phyloP scores from a whole-genome alignment of 179 eudicot species.

The Actinidia chinensis region DNA sequence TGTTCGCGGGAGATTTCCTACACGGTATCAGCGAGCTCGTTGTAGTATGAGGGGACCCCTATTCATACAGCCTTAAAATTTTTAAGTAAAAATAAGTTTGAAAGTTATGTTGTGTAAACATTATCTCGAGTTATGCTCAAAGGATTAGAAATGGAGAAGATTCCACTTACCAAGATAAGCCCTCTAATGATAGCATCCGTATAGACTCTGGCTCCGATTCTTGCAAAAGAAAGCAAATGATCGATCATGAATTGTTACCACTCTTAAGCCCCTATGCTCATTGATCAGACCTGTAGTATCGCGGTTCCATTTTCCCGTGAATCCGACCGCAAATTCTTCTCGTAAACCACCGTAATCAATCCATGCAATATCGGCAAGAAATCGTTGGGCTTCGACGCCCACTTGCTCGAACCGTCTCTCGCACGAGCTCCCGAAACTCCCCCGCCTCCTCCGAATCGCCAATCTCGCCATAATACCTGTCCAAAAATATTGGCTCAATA shows the following conservation, averaged over 20 bases:
- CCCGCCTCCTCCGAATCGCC: not conserved
- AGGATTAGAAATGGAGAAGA: no score
- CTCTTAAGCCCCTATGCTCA: not conserved
- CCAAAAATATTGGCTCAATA: no score
- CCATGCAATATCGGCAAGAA: not conserved
- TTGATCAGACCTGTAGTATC: not conserved
- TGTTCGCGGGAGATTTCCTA: no score
- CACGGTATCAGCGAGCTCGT: no score
- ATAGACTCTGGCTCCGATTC: not conserved
- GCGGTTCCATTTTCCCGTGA: not conserved
- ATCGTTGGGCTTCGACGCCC: not conserved
- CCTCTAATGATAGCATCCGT: not conserved
- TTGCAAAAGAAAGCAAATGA: slow-evolving; percentile 5
- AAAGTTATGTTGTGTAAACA: no score
- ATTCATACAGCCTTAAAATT: no score
- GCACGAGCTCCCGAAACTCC: not conserved
- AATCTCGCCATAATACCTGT: no score
- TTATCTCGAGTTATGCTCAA: no score
- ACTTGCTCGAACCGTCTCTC: not conserved
- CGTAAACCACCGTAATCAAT: not conserved
- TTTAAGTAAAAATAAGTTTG: no score
- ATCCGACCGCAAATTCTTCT: not conserved
- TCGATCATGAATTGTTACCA: not conserved
- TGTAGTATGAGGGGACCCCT: no score
- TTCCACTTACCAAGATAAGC: not conserved